Conservation (phyloP, 192 early-diverging fungal species). For the Paraglomus brasilianum region DNA sequence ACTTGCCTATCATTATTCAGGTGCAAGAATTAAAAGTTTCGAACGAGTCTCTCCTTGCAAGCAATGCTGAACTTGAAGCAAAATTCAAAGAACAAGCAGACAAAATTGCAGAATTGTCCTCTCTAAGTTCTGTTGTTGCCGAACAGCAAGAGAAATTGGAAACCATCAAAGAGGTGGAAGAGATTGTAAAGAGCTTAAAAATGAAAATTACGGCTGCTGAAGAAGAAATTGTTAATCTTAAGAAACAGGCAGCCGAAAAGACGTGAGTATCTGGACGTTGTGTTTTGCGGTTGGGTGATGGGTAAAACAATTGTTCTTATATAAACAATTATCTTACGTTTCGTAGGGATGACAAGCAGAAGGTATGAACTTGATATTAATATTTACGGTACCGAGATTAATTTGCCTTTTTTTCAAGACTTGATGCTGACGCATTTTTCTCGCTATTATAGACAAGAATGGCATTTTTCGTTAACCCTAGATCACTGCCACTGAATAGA, state of each 20-base stretch:
- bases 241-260: background rate
- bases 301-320: too few species aligned
- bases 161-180: conserved; percentile 14
- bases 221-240: conserved; percentile 11
- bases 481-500: conserved; percentile 18
- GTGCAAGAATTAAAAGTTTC: conserved; percentile 25
- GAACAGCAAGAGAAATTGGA: conserved; percentile 21
- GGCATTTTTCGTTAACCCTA: conserved; percentile 20
- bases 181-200: conserved; percentile 8
- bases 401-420: too few species aligned
- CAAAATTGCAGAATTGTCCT: background rate
- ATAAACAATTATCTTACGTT: too few species aligned
- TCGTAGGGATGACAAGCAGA: conserved; percentile 3
- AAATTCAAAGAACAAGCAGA: conserved; percentile 13
- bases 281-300: too few species aligned
- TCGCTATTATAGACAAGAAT: background rate
- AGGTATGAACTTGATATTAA: too few species aligned
- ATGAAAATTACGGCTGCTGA: conserved; percentile 20
- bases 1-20: background rate
- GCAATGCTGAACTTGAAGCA: background rate
- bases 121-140: background rate
- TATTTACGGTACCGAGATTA: too few species aligned
- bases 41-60: conserved; percentile 11
- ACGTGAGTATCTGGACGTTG: too few species aligned
- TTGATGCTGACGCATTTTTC: too few species aligned